Evolutionary conservation across 495 filamentous ascomycete genomes (phyloP), one percentile per base, ranked within the genome.

Genomic region (Penicillium subrubescens): DNA sequence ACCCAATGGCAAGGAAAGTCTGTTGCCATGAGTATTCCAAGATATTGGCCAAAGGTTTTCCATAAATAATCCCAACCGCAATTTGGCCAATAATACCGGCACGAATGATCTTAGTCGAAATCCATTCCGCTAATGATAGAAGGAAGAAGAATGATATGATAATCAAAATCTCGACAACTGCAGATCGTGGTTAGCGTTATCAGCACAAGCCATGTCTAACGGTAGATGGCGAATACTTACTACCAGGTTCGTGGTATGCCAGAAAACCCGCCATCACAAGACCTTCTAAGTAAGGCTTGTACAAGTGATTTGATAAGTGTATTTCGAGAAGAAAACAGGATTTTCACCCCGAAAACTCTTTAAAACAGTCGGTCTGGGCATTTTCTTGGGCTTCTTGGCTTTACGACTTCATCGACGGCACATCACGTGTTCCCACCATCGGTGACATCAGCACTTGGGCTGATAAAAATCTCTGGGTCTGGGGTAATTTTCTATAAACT

Each of bases 131-230:
- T 17, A 76, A 53, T 0, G 73, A 76, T 25, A 76, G 63, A 60
- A 77, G 67, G 48, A 77, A 73, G 54, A 77, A 77, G 60, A 77
- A 77, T 0, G 75, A 77, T 5, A 77, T 59, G 15, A 77, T 65
- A 3, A 77, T 62, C 2, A 77, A 61, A 29, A 77, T 72, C 10
- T 75, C 52, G 29, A 76, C 68, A 41, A 70, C 75, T 77, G 52
- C 0, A 53, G 58, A 41, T 63, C 17, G 48, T 61, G 29, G 33
- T 60, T 37, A 60, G 58, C 33, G 12, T n/a, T n/a, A n/a, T n/a
- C n/a, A n/a, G n/a, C n/a, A n/a, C 35, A 11, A 23, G n/a, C 15
- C 27, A 19, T 2, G 31, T 8, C 17, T 31, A 33, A 52, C 17
- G 23, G 41, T 12, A 3, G 33, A 19, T 27, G 60, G 44, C 29